A percentile compares a stretch with the other conserved stretches of the same genome.
These are phyloP conservation scores for Penicillium maclennaniae DNA, from an alignment of 495 filamentous ascomycete species.

Conservation along the genomic window DNA sequence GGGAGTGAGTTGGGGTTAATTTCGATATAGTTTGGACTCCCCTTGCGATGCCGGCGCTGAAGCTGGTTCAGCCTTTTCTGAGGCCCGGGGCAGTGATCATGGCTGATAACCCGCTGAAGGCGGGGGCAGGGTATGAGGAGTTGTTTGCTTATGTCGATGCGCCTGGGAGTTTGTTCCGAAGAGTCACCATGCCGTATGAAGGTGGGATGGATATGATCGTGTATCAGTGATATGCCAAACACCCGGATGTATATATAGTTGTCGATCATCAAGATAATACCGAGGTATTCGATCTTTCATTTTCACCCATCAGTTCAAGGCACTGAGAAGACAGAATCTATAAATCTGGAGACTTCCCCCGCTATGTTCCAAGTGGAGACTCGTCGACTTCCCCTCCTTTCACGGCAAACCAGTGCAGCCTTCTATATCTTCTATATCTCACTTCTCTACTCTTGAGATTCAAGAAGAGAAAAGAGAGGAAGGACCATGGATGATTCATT, in stretches of 20 bases:
- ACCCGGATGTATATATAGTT: background rate
- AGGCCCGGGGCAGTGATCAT: slow-evolving; percentile 47
- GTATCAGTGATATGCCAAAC: slow-evolving; percentile 16
- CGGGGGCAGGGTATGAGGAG: slow-evolving; percentile 28
- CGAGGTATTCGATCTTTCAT: too few relatives aligned
- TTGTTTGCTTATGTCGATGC: slow-evolving; percentile 32
- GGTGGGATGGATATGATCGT: slow-evolving; percentile 26
- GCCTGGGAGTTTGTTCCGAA: slow-evolving; percentile 13
- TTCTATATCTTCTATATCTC: too few relatives aligned
- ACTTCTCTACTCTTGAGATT: too few relatives aligned
- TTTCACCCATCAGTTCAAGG: too few relatives aligned
- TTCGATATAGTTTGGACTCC: slow-evolving; percentile 48
- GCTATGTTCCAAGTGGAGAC: too few relatives aligned
- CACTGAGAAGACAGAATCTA: too few relatives aligned
- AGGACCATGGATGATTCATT: slow-evolving; percentile 10
- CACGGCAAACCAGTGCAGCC: too few relatives aligned
- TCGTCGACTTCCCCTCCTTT: too few relatives aligned
- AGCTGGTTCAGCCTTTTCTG: slow-evolving; percentile 43
- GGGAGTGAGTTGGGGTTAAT: background rate
- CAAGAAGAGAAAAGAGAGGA: background rate
- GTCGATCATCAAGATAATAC: too few relatives aligned
- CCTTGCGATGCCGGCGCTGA: slow-evolving; percentile 47
- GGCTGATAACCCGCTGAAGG: slow-evolving; percentile 44
- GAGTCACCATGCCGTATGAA: slow-evolving; percentile 15
- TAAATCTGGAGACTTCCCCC: too few relatives aligned